Conservation (phyloP, 257 asterid species). For the Nicotiana sylvestris region DNA sequence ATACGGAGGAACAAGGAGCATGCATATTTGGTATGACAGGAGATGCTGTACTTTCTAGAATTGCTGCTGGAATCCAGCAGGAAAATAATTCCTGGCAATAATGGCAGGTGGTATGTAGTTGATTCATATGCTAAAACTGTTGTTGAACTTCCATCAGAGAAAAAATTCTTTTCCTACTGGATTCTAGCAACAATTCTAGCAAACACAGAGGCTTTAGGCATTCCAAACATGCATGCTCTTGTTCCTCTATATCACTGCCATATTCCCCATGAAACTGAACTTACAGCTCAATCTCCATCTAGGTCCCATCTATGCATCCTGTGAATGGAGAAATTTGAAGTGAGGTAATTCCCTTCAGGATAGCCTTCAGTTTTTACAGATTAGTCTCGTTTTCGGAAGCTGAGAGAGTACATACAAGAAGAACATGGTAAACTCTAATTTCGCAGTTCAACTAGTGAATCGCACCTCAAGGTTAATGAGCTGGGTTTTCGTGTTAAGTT, state of each 20-base stretch:
- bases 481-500: background rate
- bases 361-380: background rate
- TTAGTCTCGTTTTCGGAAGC: background rate
- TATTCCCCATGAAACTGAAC: background rate
- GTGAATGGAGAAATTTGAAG: background rate
- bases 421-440: background rate
- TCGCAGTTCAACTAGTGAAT: background rate
- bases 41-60: background rate
- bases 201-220: background rate
- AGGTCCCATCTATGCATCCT: background rate
- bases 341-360: background rate
- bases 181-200: background rate
- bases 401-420: background rate
- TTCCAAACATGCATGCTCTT: too few relatives aligned
- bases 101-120: background rate
- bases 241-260: background rate
- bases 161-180: background rate
- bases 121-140: background rate
- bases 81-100: background rate
- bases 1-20: background rate
- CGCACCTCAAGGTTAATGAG: background rate
- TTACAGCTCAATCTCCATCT: background rate
- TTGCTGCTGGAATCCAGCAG: background rate
- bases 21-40: background rate
- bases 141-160: background rate